Percentiles rank a stretch among this genome's conserved stretches.
These are phyloP conservation scores for Clarireedia hainanense DNA, from an alignment of 2,329 filamentous ascomycete species.

Conservation along the genomic window DNA sequence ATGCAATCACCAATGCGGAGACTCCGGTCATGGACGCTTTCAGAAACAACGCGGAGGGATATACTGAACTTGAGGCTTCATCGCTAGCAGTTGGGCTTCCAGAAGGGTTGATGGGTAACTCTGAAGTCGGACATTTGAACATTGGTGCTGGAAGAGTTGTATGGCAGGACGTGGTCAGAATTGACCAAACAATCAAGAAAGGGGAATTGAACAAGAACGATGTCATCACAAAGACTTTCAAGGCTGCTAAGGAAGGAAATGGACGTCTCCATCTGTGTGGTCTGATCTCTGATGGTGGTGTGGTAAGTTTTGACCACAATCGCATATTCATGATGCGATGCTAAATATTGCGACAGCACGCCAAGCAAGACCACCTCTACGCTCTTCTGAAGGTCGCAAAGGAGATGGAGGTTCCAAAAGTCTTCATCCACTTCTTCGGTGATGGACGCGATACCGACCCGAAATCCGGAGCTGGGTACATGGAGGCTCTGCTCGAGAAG, in stretches of 20 bases:
- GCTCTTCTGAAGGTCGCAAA: slow-evolving; percentile 85
- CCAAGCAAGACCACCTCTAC: slow-evolving; percentile 90
- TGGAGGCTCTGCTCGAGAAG: slow-evolving; percentile 76
- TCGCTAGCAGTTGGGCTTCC: slow-evolving; percentile 92
- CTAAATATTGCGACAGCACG: slow-evolving; percentile 48
- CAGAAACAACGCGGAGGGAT: slow-evolving; percentile 73
- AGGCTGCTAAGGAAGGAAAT: slow-evolving; percentile 76
- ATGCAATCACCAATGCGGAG: slow-evolving; percentile 89
- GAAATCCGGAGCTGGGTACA: slow-evolving; percentile 81
- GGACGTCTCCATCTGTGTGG: slow-evolving; percentile 88
- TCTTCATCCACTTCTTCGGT: slow-evolving; percentile 98
- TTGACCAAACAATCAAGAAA: slow-evolving; percentile 76
- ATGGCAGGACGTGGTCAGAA: slow-evolving; percentile 97
- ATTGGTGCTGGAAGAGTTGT: slow-evolving; percentile 96
- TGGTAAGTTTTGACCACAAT: slow-evolving; percentile 42
- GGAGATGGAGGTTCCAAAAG: slow-evolving; percentile 75
- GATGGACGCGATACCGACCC: slow-evolving; percentile 97
- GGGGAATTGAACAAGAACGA: slow-evolving; percentile 30
- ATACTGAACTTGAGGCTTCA: slow-evolving; percentile 88
- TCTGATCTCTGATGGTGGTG: slow-evolving; percentile 90
- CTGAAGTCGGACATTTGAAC: slow-evolving; percentile 96
- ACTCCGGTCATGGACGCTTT: slow-evolving; percentile 95
- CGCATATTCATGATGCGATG: slow-evolving; percentile 1
- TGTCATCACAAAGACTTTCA: slow-evolving; percentile 51
- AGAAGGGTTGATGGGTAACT: slow-evolving; percentile 98